Conservation (phyloP, 2,329 filamentous ascomycete genomes). For the Coccinonectria pachysandricola region DNA sequence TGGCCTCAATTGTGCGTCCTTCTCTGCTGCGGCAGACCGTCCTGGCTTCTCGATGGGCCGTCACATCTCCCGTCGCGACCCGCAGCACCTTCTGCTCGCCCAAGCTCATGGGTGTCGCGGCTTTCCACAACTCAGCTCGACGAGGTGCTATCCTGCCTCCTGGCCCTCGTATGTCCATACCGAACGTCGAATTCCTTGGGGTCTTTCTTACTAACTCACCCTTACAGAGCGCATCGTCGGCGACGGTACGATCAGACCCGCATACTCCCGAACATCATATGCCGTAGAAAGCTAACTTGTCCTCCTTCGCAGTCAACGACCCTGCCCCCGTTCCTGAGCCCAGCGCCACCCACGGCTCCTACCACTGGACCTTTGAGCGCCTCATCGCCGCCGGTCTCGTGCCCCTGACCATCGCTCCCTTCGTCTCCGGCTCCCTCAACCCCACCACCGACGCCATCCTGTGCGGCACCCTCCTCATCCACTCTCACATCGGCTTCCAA, state of each 20-base stretch:
- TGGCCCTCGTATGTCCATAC: slow-evolving; percentile 69
- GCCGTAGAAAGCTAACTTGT: slow-evolving; percentile 7
- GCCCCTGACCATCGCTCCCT: slow-evolving; percentile 81
- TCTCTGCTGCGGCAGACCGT: slow-evolving; percentile 44
- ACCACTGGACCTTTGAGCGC: slow-evolving; percentile 98
- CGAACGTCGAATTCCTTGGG: too few species aligned
- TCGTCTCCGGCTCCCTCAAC: slow-evolving; percentile 85
- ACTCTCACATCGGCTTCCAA: slow-evolving; percentile 95
- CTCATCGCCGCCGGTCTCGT: slow-evolving; percentile 70
- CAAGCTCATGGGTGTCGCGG: slow-evolving; percentile 48
- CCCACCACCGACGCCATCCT: slow-evolving; percentile 79
- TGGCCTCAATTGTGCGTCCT: slow-evolving; percentile 48
- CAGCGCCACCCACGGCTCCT: slow-evolving; percentile 76
- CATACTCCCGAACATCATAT: slow-evolving; percentile 8
- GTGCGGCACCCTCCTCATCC: slow-evolving; percentile 72
- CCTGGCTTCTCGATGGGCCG: slow-evolving; percentile 28
- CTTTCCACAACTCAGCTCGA: slow-evolving; percentile 77
- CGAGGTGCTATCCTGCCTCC: slow-evolving; percentile 74
- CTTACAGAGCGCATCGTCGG: slow-evolving; percentile 61
- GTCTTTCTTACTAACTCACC: slow-evolving; percentile 33
- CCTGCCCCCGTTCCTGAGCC: slow-evolving; percentile 63
- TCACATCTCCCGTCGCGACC: slow-evolving; percentile 26
- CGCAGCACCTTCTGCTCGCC: slow-evolving; percentile 24
- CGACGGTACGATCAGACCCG: slow-evolving; percentile 46
- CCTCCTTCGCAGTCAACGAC: slow-evolving; percentile 61